A percentile compares a stretch with the other conserved stretches of the same genome.
Conservation (phyloP, 2,329 filamentous ascomycete species). For the Seiridium cupressi region DNA sequence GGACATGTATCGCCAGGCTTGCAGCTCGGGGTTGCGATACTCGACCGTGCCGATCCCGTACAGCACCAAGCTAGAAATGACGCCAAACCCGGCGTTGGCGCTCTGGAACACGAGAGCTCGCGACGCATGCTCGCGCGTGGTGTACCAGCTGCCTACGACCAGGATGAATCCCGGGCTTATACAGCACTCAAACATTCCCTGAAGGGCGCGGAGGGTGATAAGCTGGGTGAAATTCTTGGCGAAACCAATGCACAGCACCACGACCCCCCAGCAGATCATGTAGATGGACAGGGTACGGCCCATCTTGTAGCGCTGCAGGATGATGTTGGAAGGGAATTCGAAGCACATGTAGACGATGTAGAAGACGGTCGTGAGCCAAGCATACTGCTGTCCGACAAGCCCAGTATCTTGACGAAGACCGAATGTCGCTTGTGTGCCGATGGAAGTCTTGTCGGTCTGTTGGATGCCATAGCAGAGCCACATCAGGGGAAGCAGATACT, state of each 20-base stretch:
- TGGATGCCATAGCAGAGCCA: constrained; percentile 48
- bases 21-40: constrained; percentile 23
- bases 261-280: constrained; percentile 30
- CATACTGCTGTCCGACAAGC: constrained; percentile 30
- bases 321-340: constrained; percentile 29
- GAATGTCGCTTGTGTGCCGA: constrained; percentile 36
- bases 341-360: constrained; percentile 30
- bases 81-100: constrained; percentile 34
- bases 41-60: constrained; percentile 33
- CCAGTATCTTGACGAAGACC: constrained; percentile 31
- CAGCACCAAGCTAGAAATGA: constrained; percentile 32
- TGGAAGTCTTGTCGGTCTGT: constrained; percentile 44
- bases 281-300: constrained; percentile 28
- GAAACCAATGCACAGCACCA: constrained; percentile 36
- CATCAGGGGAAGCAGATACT: constrained; percentile 45
- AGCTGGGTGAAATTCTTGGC: constrained; percentile 35
- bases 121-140: constrained; percentile 34
- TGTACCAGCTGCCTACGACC: constrained; percentile 35
- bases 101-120: constrained; percentile 34
- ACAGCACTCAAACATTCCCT: constrained; percentile 35
- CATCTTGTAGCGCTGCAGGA: constrained; percentile 29
- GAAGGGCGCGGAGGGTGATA: constrained; percentile 31
- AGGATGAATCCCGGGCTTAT: constrained; percentile 37
- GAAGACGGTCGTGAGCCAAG: constrained; percentile 31
- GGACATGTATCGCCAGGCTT: constrained; percentile 37